These are phyloP conservation scores for Fusarium gaditjirri DNA, from an alignment of 2,329 filamentous ascomycete species.

Conservation along the genomic window DNA sequence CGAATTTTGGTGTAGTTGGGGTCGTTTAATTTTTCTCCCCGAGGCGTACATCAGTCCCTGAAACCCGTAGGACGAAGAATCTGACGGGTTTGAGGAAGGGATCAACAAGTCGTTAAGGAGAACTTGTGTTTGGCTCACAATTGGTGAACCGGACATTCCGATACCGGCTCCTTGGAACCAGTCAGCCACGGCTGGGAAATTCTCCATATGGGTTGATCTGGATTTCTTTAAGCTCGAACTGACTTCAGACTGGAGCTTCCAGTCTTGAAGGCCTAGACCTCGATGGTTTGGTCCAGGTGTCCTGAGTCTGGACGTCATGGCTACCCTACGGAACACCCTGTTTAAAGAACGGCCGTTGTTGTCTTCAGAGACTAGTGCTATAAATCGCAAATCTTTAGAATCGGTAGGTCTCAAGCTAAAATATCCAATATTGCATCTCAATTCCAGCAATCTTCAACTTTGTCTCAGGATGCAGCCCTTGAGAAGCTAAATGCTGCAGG, in stretches of 20 bases:
- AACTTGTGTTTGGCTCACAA: background rate
- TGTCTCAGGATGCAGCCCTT: background rate
- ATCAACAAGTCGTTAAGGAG: constrained; percentile 7
- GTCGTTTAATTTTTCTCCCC: too few species aligned
- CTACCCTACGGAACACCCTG: background rate
- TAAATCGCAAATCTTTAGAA: background rate
- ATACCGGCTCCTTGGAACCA: background rate
- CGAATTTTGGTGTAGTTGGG: too few species aligned
- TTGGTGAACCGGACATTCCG: constrained; percentile 12
- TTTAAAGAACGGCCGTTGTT: accelerated
- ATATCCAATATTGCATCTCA: background rate
- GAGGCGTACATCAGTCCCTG: background rate
- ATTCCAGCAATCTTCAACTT: background rate
- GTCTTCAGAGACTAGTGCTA: background rate
- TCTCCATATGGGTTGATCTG: background rate
- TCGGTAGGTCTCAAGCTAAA: background rate
- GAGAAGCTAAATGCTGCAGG: background rate
- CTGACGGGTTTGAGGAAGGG: background rate
- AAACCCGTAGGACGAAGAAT: background rate
- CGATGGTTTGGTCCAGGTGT: background rate
- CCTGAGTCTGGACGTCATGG: background rate
- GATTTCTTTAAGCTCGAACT: background rate
- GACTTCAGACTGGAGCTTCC: background rate
- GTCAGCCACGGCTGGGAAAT: background rate
- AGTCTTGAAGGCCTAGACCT: background rate